Evolutionary conservation across 257 asterid species (phyloP), one percentile per base, ranked within the genome.

Genomic region (Apocynum venetum): DNA sequence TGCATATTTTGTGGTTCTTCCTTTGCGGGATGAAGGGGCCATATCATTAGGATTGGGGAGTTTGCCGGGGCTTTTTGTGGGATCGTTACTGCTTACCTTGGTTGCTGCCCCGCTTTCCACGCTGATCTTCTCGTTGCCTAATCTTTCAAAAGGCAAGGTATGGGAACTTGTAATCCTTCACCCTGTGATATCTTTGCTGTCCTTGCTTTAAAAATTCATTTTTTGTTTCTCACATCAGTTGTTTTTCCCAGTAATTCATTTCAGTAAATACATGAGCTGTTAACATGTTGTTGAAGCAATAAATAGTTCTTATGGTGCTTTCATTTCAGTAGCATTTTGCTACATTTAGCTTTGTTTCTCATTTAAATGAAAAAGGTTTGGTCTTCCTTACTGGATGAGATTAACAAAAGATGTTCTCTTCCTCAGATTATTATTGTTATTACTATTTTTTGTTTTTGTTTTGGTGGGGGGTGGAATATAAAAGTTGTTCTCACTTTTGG

Each of bases 21-120:
- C 99, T 10, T 89, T 96, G 75, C 93, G 99, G 15, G 99, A 96
- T 81, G 99, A 96, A 86, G 99, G 99, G 14, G 99, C 99, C n/a
- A 90, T 93, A 71, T 96, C 99, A 6, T 80, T 96, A 73, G 99
- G 99, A 60, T 84, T 96, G 68, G 94, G 86, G 78, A 88, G 83
- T 83, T 89, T 96, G 6, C 99, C 98, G 0, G 87, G 89, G 38
- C 95, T 96, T 68, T 96, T 96, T 78, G 80, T 88, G 19, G 99
- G 99, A 74, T 96, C 99, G 1, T 85, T 96, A 87, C 49, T 91
- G 49, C 97, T 96, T 64, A 96, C 99, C 13, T 82, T 96, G 88
- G 77, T 96, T 71, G 96, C 98, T 52, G 99, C 97, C 5, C 99
- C 99, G 7, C 84, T 93, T 84, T 87, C 99, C 80, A 90, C 99